Percentiles rank a stretch among this genome's conserved stretches.
These are phyloP conservation scores for Tetragonia tetragonoides DNA, from an alignment of 148 eudicot genomes.

Conservation along the genomic window DNA sequence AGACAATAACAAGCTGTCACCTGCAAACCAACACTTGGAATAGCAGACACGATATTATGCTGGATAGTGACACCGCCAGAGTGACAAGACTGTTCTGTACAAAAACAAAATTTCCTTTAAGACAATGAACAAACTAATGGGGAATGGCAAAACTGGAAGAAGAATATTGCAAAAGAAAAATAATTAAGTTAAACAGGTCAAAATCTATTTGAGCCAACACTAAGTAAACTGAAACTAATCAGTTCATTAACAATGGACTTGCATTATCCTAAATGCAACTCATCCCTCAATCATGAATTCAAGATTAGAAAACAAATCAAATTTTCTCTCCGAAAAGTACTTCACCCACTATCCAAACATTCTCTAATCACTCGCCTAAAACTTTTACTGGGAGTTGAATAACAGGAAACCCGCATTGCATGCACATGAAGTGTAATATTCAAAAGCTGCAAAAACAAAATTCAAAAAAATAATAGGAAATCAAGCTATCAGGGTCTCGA, in stretches of 20 bases:
- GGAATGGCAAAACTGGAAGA: not conserved
- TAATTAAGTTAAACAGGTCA: not conserved
- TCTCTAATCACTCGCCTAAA: too few species aligned
- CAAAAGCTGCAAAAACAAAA: too few species aligned
- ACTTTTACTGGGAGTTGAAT: too few species aligned
- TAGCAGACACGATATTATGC: conserved; percentile 80
- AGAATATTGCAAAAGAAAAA: not conserved
- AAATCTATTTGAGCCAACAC: not conserved
- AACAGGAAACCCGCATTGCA: too few species aligned
- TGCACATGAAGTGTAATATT: too few species aligned
- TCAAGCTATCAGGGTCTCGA: not conserved
- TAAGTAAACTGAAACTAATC: not conserved
- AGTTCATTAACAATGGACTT: not conserved
- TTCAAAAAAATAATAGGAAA: too few species aligned
- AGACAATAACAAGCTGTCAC: conserved; percentile 34
- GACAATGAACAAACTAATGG: not conserved
- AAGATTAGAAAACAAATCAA: not conserved
- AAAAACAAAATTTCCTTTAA: conserved; percentile 5
- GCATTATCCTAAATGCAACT: not conserved
- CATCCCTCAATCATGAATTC: not conserved
- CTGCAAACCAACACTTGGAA: conserved; percentile 95
- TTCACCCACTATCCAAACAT: not conserved
- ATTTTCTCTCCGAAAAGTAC: not conserved
- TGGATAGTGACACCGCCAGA: conserved; percentile 56
- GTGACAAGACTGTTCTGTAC: conserved; percentile 43